Percentiles rank a stretch among this genome's conserved stretches.
These are phyloP conservation scores for Rutstroemia sp. DNA, from an alignment of 2,329 filamentous ascomycete genomes.

Conservation along the genomic window DNA sequence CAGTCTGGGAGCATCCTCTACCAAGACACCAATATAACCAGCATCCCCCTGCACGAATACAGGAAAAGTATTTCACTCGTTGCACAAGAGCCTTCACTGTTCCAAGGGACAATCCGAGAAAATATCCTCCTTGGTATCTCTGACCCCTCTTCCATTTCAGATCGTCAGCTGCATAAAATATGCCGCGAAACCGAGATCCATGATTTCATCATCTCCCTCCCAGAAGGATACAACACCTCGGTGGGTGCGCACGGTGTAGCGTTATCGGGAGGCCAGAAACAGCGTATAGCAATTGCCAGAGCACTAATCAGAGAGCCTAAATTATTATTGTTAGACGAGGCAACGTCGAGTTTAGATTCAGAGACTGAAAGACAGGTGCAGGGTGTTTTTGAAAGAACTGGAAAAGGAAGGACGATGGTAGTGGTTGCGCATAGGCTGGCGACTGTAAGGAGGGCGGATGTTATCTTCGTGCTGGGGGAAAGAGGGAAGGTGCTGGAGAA, in stretches of 20 bases:
- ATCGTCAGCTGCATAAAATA: conserved; percentile 40
- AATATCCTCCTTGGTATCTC: conserved; percentile 62
- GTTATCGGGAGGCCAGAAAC: conserved; percentile 47
- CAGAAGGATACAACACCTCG: conserved; percentile 38
- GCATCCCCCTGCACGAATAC: conserved; percentile 55
- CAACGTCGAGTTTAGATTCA: conserved; percentile 48
- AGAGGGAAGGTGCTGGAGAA: conserved; percentile 23
- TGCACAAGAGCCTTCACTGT: conserved; percentile 63
- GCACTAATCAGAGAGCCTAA: conserved; percentile 44
- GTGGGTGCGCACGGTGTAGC: conserved; percentile 39
- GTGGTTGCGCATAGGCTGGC: conserved; percentile 72
- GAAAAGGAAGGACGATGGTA: conserved; percentile 60
- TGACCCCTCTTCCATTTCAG: conserved; percentile 28
- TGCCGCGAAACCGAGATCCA: conserved; percentile 44
- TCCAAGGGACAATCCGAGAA: conserved; percentile 57
- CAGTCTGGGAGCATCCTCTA: conserved; percentile 56
- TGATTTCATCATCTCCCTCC: conserved; percentile 32
- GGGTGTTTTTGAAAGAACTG: conserved; percentile 57
- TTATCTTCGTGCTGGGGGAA: conserved; percentile 25
- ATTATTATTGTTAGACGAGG: conserved; percentile 51
- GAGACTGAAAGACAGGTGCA: conserved; percentile 53
- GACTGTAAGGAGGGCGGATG: conserved; percentile 62
- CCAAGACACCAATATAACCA: conserved; percentile 51
- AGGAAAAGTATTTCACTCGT: conserved; percentile 61
- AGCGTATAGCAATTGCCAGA: conserved; percentile 47